Evolutionary conservation across 2,329 filamentous ascomycete species (phyloP).

Genomic region (Parastagonospora avenae): DNA sequence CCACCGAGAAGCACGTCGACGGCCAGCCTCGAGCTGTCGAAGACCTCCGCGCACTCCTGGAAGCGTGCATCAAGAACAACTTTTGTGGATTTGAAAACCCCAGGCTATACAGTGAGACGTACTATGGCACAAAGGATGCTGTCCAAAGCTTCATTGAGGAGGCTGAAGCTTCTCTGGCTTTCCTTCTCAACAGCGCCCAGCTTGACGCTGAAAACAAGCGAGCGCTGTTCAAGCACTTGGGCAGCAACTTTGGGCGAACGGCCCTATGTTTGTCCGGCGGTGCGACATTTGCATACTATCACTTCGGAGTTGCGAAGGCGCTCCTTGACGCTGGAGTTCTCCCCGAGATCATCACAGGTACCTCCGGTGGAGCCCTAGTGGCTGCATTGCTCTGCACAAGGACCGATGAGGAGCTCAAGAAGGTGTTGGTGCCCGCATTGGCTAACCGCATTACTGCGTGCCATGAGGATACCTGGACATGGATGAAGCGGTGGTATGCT

Average conservation of each 20-base stretch:
- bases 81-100: constrained; percentile 95
- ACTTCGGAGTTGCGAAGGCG: constrained; percentile 90
- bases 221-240: constrained; percentile 81
- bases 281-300: constrained; percentile 94
- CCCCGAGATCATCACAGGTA: constrained; percentile 94
- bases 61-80: constrained; percentile 96
- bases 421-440: constrained; percentile 84
- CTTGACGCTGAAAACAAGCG: constrained; percentile 76
- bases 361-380: constrained; percentile 89
- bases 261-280: constrained; percentile 92
- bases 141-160: constrained; percentile 92
- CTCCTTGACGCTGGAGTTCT: constrained; percentile 83
- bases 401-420: constrained; percentile 87
- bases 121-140: constrained; percentile 94
- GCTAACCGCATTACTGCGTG: constrained; percentile 84
- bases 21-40: constrained; percentile 63
- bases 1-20: constrained; percentile 25
- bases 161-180: constrained; percentile 69
- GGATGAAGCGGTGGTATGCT: constrained; percentile 84
- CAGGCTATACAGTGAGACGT: constrained; percentile 94
- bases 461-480: constrained; percentile 74
- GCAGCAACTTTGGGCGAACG: constrained; percentile 89
- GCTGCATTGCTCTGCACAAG: constrained; percentile 86
- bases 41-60: constrained; percentile 76
- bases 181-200: constrained; percentile 71